A percentile compares a stretch with the other conserved stretches of the same genome.
These are phyloP conservation scores for Bonia amplexicaulis DNA, from an alignment of 176 grass and related monocot genomes.

Conservation along the genomic window DNA sequence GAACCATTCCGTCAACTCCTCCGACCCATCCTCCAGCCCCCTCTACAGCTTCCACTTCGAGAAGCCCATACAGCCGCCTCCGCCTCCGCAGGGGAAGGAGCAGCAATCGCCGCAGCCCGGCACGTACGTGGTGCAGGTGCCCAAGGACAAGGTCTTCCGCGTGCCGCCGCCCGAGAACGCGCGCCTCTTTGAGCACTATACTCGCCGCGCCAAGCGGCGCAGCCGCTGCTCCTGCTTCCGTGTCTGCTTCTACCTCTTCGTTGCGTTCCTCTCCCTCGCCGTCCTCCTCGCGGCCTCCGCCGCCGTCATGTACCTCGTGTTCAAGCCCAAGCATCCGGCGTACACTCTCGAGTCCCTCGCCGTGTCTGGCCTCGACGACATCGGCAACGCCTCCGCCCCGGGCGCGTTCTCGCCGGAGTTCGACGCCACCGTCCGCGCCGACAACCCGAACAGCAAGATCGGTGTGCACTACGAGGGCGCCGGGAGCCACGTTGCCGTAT, in stretches of 20 bases:
- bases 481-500: conserved; percentile 32
- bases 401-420: conserved; percentile 43
- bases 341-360: conserved; percentile 43
- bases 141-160: conserved; percentile 71
- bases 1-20: conserved; percentile 31
- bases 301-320: conserved; percentile 16
- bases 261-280: neutral
- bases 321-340: conserved; percentile 28
- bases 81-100: neutral
- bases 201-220: conserved; percentile 23
- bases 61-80: conserved; percentile 21
- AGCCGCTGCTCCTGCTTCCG: conserved; percentile 40
- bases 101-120: neutral
- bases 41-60: conserved; percentile 62
- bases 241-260: conserved; percentile 31
- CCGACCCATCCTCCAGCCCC: conserved; percentile 46
- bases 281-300: conserved; percentile 16
- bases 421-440: conserved; percentile 32
- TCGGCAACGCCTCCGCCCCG: conserved; percentile 4
- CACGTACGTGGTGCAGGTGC: conserved; percentile 52
- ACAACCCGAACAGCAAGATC: conserved; percentile 53
- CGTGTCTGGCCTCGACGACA: conserved; percentile 26
- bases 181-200: conserved; percentile 46
- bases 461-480: conserved; percentile 37
- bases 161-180: conserved; percentile 69